Conservation (phyloP, 129 eudicot species). For the Saussurea involucrata region DNA sequence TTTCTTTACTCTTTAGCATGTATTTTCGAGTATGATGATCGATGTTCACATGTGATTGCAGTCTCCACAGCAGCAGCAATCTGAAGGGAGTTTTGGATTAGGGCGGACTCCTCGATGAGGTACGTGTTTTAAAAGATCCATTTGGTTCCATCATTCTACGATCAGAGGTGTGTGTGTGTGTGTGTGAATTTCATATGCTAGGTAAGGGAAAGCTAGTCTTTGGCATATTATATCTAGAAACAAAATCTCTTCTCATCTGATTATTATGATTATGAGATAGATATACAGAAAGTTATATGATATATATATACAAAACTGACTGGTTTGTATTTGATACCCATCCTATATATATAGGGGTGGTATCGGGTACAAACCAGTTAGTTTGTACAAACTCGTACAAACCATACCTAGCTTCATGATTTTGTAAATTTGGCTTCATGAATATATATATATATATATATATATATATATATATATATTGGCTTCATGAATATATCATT, state of each 20-base stretch:
- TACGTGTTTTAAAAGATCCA: neutral
- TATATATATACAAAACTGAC: too few species aligned
- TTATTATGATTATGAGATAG: neutral
- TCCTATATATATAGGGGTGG: too few species aligned
- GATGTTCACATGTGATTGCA: constrained; percentile 32
- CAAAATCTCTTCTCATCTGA: neutral
- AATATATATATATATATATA: too few species aligned
- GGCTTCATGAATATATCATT: too few species aligned
- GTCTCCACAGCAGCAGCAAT: constrained; percentile 61
- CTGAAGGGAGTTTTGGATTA: constrained; percentile 70
- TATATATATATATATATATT: too few species aligned
- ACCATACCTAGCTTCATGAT: too few species aligned
- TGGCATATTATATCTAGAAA: neutral
- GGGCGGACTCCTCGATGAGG: constrained; percentile 84
- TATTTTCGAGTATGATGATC: neutral
- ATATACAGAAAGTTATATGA: neutral
- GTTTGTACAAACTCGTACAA: too few species aligned
- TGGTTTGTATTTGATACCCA: too few species aligned
- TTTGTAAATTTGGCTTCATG: too few species aligned
- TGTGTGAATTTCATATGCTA: neutral
- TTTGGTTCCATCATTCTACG: neutral
- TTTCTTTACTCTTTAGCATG: constrained; percentile 25
- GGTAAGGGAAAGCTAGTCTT: neutral
- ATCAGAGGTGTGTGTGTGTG: neutral
- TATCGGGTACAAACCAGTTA: too few species aligned